A percentile compares a stretch with the other conserved stretches of the same genome.
phyloP scores from a whole-genome alignment of 1,284 basidiomycete species.

The Apiotrichum sp. region DNA sequence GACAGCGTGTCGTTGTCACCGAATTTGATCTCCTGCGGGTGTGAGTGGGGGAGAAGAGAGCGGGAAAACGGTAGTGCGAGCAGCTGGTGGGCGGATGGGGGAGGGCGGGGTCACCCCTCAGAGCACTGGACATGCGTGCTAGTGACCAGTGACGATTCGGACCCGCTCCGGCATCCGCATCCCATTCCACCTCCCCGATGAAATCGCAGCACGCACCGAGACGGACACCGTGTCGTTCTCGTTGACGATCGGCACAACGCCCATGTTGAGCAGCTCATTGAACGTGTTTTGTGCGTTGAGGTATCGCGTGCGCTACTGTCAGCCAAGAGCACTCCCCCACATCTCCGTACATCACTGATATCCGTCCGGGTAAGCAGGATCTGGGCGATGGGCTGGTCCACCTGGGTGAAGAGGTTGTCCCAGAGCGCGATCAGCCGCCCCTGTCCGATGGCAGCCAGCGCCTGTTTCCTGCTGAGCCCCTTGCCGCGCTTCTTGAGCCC shows the following conservation, averaged over 20 bases:
- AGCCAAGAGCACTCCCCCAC: neutral
- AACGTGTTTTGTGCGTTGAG: constrained; percentile 91
- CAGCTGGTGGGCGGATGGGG: too few species aligned
- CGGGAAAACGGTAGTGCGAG: too few species aligned
- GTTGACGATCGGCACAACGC: constrained; percentile 90
- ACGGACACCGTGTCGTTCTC: constrained; percentile 96
- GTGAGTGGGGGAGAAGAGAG: neutral
- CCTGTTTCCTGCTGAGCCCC: constrained; percentile 86
- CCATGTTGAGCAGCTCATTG: constrained; percentile 78
- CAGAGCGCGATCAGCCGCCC: constrained; percentile 90
- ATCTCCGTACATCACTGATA: constrained; percentile 73
- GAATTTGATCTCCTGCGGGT: constrained; percentile 89
- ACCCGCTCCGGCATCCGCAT: too few species aligned
- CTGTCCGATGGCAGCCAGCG: constrained; percentile 93
- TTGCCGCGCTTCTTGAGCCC: constrained; percentile 72
- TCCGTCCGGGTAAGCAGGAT: constrained; percentile 89
- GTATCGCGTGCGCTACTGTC: constrained; percentile 72
- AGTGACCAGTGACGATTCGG: too few species aligned
- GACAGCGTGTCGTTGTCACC: constrained; percentile 98
- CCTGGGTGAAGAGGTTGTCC: constrained; percentile 90
- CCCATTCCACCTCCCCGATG: neutral
- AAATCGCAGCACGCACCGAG: constrained; percentile 57
- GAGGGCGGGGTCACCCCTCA: too few species aligned
- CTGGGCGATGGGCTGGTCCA: constrained; percentile 93
- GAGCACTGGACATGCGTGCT: too few species aligned